These are phyloP conservation scores for Acrocalymma vagum DNA, from an alignment of 2,329 filamentous ascomycete genomes.

Conservation along the genomic window DNA sequence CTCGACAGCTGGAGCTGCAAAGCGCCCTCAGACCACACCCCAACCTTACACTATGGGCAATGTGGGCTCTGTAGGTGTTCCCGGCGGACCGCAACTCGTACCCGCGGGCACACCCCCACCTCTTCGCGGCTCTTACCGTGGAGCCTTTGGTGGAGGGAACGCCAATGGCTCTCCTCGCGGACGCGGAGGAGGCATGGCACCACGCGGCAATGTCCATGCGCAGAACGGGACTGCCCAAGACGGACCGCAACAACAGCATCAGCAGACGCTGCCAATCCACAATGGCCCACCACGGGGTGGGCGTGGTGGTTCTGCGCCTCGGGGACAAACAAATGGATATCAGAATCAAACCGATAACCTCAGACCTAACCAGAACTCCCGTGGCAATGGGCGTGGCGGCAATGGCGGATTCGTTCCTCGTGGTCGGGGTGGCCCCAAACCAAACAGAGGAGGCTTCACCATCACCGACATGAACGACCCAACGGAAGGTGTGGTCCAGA, in stretches of 20 bases:
- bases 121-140: conserved; percentile 66
- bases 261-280: conserved; percentile 50
- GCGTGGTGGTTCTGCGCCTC: conserved; percentile 47
- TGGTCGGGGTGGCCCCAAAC: conserved; percentile 48
- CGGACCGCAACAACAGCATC: conserved; percentile 36
- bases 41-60: conserved; percentile 62
- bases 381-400: conserved; percentile 38
- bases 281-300: conserved; percentile 48
- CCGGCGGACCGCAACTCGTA: conserved; percentile 66
- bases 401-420: conserved; percentile 44
- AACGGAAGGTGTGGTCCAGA: conserved; percentile 60
- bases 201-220: conserved; percentile 29
- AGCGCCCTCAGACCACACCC: conserved; percentile 57
- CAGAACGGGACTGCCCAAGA: conserved; percentile 35
- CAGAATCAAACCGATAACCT: conserved; percentile 32
- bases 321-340: conserved; percentile 39
- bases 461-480: conserved; percentile 60
- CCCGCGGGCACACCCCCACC: conserved; percentile 65
- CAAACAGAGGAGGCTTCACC: conserved; percentile 55
- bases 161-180: conserved; percentile 49
- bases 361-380: conserved; percentile 33
- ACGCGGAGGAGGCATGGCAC: conserved; percentile 49
- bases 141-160: conserved; percentile 60
- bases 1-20: conserved; percentile 66
- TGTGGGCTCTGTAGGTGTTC: conserved; percentile 65